phyloP scores from a whole-genome alignment of 163 green algal genomes.

The Coccomyxa subellipsoidea region DNA sequence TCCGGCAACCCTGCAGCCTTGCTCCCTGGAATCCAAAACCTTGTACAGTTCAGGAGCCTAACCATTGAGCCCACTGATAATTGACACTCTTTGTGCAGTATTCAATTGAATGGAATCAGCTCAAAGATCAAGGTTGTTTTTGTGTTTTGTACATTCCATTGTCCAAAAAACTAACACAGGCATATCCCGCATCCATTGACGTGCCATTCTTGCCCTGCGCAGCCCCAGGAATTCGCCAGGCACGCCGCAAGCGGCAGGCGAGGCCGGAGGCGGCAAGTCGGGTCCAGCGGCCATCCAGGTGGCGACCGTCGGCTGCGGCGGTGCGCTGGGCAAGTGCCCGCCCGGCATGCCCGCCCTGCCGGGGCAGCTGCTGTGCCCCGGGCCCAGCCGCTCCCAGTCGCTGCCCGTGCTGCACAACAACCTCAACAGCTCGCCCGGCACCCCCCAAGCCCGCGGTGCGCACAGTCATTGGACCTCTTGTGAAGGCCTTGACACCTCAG shows the following conservation, averaged over 20 bases:
- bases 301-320: neutral
- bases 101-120: too few relatives aligned
- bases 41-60: too few relatives aligned
- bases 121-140: too few relatives aligned
- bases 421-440: neutral
- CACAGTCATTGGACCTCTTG: neutral
- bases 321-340: neutral
- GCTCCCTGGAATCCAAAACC: too few relatives aligned
- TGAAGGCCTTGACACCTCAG: too few relatives aligned
- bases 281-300: neutral
- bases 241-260: neutral
- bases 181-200: too few relatives aligned
- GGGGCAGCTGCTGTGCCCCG: neutral
- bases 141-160: too few relatives aligned
- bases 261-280: neutral
- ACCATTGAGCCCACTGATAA: too few relatives aligned
- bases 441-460: neutral
- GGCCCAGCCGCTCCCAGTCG: neutral
- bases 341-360: neutral
- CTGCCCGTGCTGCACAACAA: constrained; percentile 1
- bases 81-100: too few relatives aligned
- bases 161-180: too few relatives aligned
- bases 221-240: neutral
- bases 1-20: neutral
- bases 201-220: neutral